A percentile compares a stretch with the other conserved stretches of the same genome.
Conservation (phyloP, 2,329 filamentous ascomycete genomes). For the Cyphellophora europaea region DNA sequence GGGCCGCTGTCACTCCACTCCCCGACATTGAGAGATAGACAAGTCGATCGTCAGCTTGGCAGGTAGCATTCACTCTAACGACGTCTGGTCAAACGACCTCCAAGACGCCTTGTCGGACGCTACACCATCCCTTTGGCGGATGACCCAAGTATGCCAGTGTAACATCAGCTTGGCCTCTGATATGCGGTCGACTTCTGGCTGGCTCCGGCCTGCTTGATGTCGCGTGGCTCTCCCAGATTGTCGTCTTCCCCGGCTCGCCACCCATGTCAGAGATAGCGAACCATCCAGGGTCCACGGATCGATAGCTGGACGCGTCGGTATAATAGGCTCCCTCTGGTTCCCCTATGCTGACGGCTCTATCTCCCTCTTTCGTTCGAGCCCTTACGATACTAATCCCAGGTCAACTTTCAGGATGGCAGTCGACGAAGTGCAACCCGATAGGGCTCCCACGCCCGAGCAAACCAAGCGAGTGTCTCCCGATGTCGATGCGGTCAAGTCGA, state of each 20-base stretch:
- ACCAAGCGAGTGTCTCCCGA: conserved; percentile 1
- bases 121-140: neutral
- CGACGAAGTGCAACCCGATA: neutral
- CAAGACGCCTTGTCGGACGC: neutral
- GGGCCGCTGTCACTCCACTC: neutral
- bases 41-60: neutral
- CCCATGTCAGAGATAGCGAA: too few species aligned
- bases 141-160: neutral
- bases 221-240: neutral
- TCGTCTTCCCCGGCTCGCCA: neutral
- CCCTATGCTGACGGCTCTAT: too few species aligned
- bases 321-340: too few species aligned
- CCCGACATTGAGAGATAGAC: neutral
- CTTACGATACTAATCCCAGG: too few species aligned
- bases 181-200: neutral
- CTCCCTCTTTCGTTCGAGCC: too few species aligned
- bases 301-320: too few species aligned
- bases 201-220: neutral
- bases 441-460: neutral
- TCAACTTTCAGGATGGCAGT: too few species aligned
- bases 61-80: neutral
- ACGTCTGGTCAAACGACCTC: neutral
- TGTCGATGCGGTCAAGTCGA: neutral
- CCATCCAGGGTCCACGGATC: too few species aligned
- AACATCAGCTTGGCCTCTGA: neutral